Base-by-base conservation (phyloP, 1,284 basidiomycete genomes). In the Boletellus dicymbophilus region DNA sequence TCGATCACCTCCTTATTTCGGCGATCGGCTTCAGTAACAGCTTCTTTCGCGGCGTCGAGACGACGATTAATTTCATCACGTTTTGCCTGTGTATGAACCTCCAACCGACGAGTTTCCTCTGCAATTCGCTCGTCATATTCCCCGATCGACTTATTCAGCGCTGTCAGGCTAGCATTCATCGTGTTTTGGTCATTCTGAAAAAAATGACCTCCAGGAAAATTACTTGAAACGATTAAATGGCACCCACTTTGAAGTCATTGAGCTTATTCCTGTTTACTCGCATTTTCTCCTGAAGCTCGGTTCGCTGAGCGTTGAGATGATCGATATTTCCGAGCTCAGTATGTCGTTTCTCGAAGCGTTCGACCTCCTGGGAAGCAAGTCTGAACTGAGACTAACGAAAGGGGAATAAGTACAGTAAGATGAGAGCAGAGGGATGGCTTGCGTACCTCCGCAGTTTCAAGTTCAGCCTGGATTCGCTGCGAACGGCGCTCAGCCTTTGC, bases 1-100 rank as follows among this genome's bases (percentile, higher is more conserved):
- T 60, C 59, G 2, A 59, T 58, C 37, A 76, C 55, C 1, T 66
- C 58, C 13, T 71, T 58, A 6, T 76, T 61, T 27, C 66, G 58
- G 4, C 57, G 60, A 44, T 79, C 71, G 20, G 76, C 68, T 7
- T 59, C 62, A 2, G 65, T 54, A 26, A 80, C 67, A n/a, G 38
- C 44, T 52, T 58, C 58, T 27, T 67, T 67, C 16, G 79, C 78
- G 15, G 67, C 67, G 1, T 79, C 72, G 22, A 88, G 71, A 59
- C 78, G 74, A 25, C 69, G 67, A 38, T 77, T 74, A 3, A 73
- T 73, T 54, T 81, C 79, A 40, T 87, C 80, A 20, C 79, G 82
- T 59, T 82, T 84, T 11, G 72, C 78, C 55, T 87, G 81, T 3
- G 79, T 80, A 54, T 81, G 76, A 6, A 72, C 72, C 44, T 79